Conservation (phyloP, 2,329 filamentous ascomycete genomes). For the Ophiostoma perfectum region DNA sequence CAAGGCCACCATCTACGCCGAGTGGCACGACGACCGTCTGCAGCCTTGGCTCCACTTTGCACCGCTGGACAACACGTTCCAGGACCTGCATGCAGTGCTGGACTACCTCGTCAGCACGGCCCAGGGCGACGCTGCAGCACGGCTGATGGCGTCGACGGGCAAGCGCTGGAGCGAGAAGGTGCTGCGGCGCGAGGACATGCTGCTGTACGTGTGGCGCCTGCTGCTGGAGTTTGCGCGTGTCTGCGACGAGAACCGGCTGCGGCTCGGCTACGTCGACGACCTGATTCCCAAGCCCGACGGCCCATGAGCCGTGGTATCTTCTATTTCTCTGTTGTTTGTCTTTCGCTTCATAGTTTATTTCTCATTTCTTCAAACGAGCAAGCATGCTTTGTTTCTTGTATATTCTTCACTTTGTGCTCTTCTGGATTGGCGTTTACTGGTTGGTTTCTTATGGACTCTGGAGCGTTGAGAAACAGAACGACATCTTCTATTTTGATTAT, state of each 20-base stretch:
- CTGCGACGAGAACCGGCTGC: constrained; percentile 41
- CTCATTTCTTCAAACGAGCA: not conserved
- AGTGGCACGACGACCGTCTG: constrained; percentile 69
- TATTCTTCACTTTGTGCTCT: not conserved
- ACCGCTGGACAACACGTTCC: constrained; percentile 63
- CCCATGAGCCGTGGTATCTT: not conserved
- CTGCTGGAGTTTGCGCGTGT: constrained; percentile 54
- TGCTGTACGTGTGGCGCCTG: constrained; percentile 58
- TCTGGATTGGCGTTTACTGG: constrained; percentile 3
- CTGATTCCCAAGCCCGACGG: constrained; percentile 26
- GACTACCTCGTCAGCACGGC: constrained; percentile 54
- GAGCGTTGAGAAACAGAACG: not conserved
- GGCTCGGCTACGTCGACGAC: constrained; percentile 43
- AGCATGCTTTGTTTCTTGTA: constrained; percentile 6
- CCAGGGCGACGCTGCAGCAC: constrained; percentile 50
- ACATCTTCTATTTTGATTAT: not conserved
- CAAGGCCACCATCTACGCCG: constrained; percentile 66
- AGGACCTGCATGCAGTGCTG: constrained; percentile 60
- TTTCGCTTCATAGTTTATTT: not conserved
- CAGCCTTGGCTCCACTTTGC: constrained; percentile 68
- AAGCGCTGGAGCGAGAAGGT: constrained; percentile 58
- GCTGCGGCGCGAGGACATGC: constrained; percentile 60
- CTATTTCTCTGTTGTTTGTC: not conserved
- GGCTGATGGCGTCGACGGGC: constrained; percentile 54
- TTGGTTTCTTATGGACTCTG: not conserved